These are phyloP conservation scores for Lachnellula willkommii DNA, from an alignment of 2,329 filamentous ascomycete genomes.

Conservation along the genomic window DNA sequence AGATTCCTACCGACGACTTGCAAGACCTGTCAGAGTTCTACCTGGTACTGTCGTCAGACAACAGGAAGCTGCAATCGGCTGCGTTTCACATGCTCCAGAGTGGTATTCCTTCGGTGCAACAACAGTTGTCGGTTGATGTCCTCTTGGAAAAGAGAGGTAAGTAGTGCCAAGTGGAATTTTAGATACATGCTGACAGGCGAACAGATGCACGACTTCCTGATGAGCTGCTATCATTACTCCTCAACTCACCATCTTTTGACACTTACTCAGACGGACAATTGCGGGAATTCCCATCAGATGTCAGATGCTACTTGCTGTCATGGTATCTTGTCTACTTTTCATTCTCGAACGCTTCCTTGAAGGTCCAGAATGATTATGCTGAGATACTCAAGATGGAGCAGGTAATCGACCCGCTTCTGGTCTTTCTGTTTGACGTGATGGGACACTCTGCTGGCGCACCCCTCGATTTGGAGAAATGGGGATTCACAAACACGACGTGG, in stretches of 20 bases:
- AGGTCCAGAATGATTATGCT: conserved; percentile 75
- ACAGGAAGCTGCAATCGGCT: conserved; percentile 68
- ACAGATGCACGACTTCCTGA: conserved; percentile 67
- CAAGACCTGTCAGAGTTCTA: conserved; percentile 66
- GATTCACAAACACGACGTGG: conserved; percentile 42
- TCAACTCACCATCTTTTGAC: conserved; percentile 70
- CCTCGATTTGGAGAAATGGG: conserved; percentile 65
- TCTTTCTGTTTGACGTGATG: conserved; percentile 79
- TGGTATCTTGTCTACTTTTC: conserved; percentile 91
- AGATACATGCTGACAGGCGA: conserved; percentile 10
- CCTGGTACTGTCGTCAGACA: conserved; percentile 69
- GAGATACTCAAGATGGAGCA: conserved; percentile 71
- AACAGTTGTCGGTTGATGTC: conserved; percentile 74
- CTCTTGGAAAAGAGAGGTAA: conserved; percentile 62
- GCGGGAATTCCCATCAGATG: conserved; percentile 59
- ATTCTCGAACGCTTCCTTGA: conserved; percentile 70
- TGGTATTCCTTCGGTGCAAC: conserved; percentile 71
- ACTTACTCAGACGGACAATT: conserved; percentile 60
- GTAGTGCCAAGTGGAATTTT: conserved; percentile 3
- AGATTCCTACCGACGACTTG: conserved; percentile 56
- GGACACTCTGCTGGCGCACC: conserved; percentile 71
- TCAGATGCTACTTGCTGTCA: conserved; percentile 77
- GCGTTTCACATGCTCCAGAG: conserved; percentile 76
- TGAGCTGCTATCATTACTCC: conserved; percentile 76
- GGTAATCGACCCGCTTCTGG: conserved; percentile 62